Percentiles rank a stretch among this genome's conserved stretches.
These are phyloP conservation scores for Penicillium polonicum DNA, from an alignment of 2,329 filamentous ascomycete genomes.

Conservation along the genomic window DNA sequence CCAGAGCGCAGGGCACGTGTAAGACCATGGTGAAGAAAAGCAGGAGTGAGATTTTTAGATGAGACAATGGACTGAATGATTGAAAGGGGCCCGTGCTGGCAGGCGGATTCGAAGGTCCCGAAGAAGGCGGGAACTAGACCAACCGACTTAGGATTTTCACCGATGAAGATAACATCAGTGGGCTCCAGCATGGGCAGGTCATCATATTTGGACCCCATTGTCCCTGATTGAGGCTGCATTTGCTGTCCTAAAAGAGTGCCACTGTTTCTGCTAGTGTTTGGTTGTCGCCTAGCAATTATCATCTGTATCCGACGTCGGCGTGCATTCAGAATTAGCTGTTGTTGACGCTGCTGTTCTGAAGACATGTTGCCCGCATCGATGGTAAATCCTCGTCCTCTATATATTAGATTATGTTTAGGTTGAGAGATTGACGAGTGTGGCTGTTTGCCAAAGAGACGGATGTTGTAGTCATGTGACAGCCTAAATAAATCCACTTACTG, in stretches of 20 bases:
- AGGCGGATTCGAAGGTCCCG: conserved; percentile 1
- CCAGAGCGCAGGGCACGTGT: conserved; percentile 12
- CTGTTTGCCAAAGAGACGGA: not conserved
- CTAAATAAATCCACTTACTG: no score
- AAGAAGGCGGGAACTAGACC: not conserved
- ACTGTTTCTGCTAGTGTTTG: not conserved
- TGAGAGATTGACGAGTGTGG: not conserved
- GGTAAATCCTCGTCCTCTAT: no score
- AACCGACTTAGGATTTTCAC: not conserved
- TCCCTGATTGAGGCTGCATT: not conserved
- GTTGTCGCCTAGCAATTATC: not conserved
- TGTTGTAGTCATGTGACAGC: not conserved
- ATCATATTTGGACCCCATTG: conserved; percentile 9
- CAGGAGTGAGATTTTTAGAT: not conserved
- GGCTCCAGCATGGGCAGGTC: not conserved
- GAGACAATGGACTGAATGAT: conserved; percentile 1
- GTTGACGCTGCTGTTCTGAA: not conserved
- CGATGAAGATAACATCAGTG: not conserved
- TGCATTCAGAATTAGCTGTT: not conserved
- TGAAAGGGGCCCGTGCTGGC: conserved; percentile 1
- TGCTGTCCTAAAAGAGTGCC: not conserved
- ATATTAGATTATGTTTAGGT: not conserved
- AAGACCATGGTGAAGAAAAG: conserved; percentile 7
- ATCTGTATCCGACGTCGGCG: not conserved
- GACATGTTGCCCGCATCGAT: not conserved